phyloP scores from a whole-genome alignment of 108 stramenopile genomes.

The Schizochytrium sp. region DNA sequence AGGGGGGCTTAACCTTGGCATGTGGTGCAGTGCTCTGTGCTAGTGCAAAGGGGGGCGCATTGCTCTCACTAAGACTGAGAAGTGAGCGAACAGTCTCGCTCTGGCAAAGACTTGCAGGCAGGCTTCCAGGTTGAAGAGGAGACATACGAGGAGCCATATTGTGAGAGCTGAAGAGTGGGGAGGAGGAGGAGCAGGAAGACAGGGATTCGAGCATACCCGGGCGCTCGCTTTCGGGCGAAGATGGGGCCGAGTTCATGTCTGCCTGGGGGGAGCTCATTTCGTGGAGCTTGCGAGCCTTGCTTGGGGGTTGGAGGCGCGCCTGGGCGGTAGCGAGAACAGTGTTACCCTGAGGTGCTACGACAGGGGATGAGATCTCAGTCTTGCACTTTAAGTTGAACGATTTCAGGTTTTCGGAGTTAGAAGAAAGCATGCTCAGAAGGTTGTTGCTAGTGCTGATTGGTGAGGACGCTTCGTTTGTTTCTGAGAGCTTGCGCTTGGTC shows the following conservation, averaged over 20 bases:
- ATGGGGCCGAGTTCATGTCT: not conserved
- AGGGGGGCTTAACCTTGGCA: not conserved
- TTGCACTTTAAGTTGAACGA: not conserved
- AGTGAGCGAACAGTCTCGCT: slow-evolving; percentile 37
- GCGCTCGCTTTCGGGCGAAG: slow-evolving; percentile 3
- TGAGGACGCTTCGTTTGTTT: not conserved
- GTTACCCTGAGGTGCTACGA: not conserved
- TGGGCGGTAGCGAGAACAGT: slow-evolving; percentile 15
- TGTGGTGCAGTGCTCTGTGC: not conserved
- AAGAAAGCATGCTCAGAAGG: too few species aligned
- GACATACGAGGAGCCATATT: too few species aligned
- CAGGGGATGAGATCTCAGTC: not conserved
- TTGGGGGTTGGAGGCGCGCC: slow-evolving; percentile 16
- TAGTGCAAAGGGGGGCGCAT: not conserved
- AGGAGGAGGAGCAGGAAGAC: not conserved
- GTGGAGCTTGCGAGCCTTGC: not conserved
- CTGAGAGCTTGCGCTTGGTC: slow-evolving; percentile 18
- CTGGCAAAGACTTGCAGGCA: not conserved
- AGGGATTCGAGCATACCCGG: not conserved
- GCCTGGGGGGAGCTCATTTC: not conserved
- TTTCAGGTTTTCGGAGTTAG: too few species aligned
- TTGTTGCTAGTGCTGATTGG: not conserved
- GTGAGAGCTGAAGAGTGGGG: not conserved
- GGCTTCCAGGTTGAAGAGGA: not conserved
- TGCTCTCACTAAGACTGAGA: not conserved